Base-by-base conservation (phyloP, 345 rosid species). In the Schrenkiella parvula region DNA sequence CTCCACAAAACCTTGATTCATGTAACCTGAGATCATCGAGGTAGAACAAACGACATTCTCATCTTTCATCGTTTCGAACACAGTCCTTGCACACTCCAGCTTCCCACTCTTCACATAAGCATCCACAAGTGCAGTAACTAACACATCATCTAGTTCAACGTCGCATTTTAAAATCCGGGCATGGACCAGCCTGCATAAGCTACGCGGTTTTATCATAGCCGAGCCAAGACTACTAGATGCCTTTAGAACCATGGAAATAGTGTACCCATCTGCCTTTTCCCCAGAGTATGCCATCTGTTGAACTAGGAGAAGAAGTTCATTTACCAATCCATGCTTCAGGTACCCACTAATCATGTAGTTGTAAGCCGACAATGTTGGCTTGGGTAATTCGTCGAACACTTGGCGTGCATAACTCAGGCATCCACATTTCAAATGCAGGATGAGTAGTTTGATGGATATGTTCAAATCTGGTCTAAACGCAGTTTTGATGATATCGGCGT, bases 11-110 rank as follows among this genome's bases (percentile, higher is more conserved):
- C 92, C 97, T 55, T 41, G 73, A 54, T 76, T 89, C 98, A 91
- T 89, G 70, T 86, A 91, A 48, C 97, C 98, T 0, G 97, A 82
- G 54, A 91, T 93, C 95, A 91, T 82, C 0, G 98, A 87, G 8
- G 98, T 93, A n/a, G 95, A 88, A 58, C 97, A 89, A 0, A 91
- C 47, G 11, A 88, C 88, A 70, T 87, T 84, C 74, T 74, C 82
- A 26, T 79, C 91, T 70, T 74, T 78, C 90, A 82, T 86, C 82
- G 79, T 62, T 73, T 89, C 92, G 50, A 91, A 93, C 55, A 89
- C 89, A 3, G 79, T 80, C 80, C 95, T 85, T 2, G 92, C 98
- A 71, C 76, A 84, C 25, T 64, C 72, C 64, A 89, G 68, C 76
- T 61, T 82, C 54, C 87, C 86, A 32, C 72, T 81, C 82, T 90